Conservation (phyloP, 139 green algal genomes). For the Chlorella ohadii region DNA sequence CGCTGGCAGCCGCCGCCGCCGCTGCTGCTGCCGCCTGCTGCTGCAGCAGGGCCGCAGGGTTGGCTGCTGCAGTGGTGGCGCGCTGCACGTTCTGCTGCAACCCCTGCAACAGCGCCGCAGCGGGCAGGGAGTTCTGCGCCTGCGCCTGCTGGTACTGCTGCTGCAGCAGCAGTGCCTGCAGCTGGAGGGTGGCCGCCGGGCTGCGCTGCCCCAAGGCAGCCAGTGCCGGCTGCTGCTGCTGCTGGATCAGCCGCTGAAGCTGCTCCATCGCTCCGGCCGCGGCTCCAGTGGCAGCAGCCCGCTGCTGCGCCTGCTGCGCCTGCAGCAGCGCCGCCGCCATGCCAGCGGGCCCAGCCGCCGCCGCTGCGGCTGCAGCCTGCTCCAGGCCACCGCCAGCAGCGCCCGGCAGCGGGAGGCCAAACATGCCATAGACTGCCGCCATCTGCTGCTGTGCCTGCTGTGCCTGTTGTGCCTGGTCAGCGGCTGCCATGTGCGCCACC, state of each 20-base stretch:
- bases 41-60: not conserved
- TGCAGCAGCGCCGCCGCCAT: conserved; percentile 13
- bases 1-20: not conserved
- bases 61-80: not conserved
- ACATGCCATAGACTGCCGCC: conserved; percentile 19
- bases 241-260: conserved; percentile 10
- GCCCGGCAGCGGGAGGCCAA: not conserved
- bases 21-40: not conserved
- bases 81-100: conserved; percentile 18
- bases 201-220: conserved; percentile 5
- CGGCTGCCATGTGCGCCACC: not conserved
- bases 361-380: not conserved
- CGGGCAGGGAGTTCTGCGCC: not conserved
- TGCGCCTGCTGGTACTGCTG: conserved; percentile 2
- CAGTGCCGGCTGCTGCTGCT: conserved; percentile 12
- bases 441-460: conserved; percentile 31
- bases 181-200: conserved; percentile 12
- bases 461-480: not conserved
- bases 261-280: not conserved
- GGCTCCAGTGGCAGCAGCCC: not conserved
- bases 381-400: too few relatives aligned
- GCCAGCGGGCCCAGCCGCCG: not conserved
- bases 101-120: not conserved
- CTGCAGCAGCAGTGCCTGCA: conserved; percentile 2
- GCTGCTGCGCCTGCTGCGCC: conserved; percentile 15